Evolutionary conservation across 73 alveolate species (phyloP), one percentile per base, ranked within the genome.

Genomic region (Paramecium sexaurelia): DNA sequence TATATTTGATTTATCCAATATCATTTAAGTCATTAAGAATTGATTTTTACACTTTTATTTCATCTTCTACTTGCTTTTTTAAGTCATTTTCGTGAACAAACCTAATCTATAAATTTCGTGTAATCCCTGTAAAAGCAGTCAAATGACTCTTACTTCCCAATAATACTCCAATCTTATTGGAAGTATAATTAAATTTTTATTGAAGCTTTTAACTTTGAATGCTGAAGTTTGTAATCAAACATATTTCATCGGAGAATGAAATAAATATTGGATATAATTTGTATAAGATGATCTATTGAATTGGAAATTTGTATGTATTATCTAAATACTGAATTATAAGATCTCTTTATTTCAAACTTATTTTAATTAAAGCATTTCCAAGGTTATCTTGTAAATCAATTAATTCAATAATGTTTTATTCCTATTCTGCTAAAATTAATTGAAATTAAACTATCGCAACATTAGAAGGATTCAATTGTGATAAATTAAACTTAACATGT

Each of bases 241-340:
- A 11, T 7, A 78, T 24, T 17, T 39, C 40, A 43, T 78, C 55
- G 10, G 22, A 24, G 45, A 78, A 33, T 19, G 68, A 56, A 17
- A 78, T 78, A 43, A 41, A 41, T 40, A 41, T 78, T 19, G 90
- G 56, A 71, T 71, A 71, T n/a, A 37, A 40, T 71, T 71, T 71
- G 29, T 71, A 71, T 71, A 71, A 71, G 35, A 71, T 33, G 36
- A 37, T 13, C 35, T 33, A 71, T 71, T 71, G 56, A 71, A 37
- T 71, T 35, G 43, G 83, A 61, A 61, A 61, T 29, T 26, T 61
- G 83, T 61, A 61, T 11, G 39, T 71, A 33, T 33, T 35, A 35
- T 71, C 56, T 39, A 71, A 71, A 36, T 71, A 78, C n/a, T 33
- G 45, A 20, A 78, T 43, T 11, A 41, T 78, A 8, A 29, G 29